Conservation (phyloP, 164 flowering plant genomes). For the Tetrastigma voinierianum region DNA sequence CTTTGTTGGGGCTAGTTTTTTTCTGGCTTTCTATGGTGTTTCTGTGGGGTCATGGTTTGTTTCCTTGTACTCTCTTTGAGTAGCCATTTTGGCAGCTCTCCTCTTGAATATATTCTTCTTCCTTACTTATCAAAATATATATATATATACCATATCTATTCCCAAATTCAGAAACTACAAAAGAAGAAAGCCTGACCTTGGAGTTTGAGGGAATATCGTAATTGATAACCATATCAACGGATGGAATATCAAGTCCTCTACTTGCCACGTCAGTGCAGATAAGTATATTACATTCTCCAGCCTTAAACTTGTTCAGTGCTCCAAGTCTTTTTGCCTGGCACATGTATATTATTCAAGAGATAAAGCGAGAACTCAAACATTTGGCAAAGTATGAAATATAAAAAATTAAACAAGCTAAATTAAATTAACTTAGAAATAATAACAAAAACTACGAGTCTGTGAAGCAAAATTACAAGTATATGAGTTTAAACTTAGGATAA, state of each 20-base stretch:
- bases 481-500: background rate
- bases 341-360: no score
- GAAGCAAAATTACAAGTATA: background rate
- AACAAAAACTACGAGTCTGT: background rate
- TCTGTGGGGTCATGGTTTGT: no score
- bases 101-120: no score
- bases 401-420: background rate
- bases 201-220: constrained; percentile 86
- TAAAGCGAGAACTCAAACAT: no score
- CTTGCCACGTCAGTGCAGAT: constrained; percentile 95
- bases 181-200: constrained; percentile 48
- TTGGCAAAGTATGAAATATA: background rate
- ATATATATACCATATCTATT: no score
- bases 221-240: constrained; percentile 93
- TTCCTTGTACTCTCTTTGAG: no score
- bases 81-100: no score
- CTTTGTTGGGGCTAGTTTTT: no score
- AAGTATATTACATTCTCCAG: constrained; percentile 86
- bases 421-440: no score
- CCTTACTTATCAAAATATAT: no score
- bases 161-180: no score
- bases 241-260: constrained; percentile 94
- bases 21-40: no score
- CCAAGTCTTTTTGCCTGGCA: constrained; percentile 81
- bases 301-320: constrained; percentile 84